These are phyloP conservation scores for Pythium plurisporium DNA, from an alignment of 352 stramenopile genomes.

Conservation along the genomic window DNA sequence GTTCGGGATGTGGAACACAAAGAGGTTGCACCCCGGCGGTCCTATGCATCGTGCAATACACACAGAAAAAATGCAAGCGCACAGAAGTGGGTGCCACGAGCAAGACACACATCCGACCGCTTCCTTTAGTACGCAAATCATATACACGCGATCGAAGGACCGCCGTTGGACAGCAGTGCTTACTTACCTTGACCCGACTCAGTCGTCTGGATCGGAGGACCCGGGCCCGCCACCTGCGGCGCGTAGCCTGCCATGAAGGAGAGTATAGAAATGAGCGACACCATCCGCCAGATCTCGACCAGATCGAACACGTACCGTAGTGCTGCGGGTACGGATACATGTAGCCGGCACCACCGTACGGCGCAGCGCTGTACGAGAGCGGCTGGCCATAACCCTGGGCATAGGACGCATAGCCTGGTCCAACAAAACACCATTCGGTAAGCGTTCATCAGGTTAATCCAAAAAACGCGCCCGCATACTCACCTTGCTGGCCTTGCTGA, in stretches of 20 bases:
- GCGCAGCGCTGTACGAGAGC: constrained; percentile 60
- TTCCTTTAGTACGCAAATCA: constrained; percentile 24
- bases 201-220: constrained; percentile 85
- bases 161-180: constrained; percentile 7
- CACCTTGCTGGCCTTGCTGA: constrained; percentile 28
- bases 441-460: too few relatives aligned
- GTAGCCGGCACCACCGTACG: constrained; percentile 69
- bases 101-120: constrained; percentile 21
- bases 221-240: constrained; percentile 76
- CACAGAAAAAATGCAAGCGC: constrained; percentile 31
- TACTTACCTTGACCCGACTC: constrained; percentile 82
- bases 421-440: too few relatives aligned
- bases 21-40: constrained; percentile 95
- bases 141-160: constrained; percentile 3
- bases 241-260: constrained; percentile 51
- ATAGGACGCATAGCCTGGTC: too few relatives aligned
- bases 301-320: constrained; percentile 45
- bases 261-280: too few relatives aligned
- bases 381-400: constrained; percentile 72
- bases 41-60: constrained; percentile 52
- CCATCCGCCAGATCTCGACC: too few relatives aligned
- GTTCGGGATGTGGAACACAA: constrained; percentile 98
- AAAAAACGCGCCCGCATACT: constrained; percentile 28
- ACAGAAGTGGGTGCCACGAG: constrained; percentile 18
- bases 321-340: constrained; percentile 85